Evolutionary conservation across 2,329 filamentous ascomycete species (phyloP).

Genomic region (Aspergillus quadrilineatus): DNA sequence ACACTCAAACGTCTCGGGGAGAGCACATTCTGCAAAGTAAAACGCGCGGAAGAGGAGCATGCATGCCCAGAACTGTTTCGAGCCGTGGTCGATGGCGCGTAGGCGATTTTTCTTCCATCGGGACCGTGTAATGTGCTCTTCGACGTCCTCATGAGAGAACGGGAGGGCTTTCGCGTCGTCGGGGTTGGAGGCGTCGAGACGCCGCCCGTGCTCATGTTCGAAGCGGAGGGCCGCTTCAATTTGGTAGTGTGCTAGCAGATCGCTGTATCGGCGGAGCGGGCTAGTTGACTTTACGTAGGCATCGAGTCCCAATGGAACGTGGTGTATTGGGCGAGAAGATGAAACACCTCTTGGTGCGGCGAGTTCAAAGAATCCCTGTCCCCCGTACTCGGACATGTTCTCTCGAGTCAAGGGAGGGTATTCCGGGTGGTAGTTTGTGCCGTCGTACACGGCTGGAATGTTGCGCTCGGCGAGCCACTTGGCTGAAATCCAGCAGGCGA

Average conservation of each 20-base stretch:
- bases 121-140: conserved; percentile 48
- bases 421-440: conserved; percentile 41
- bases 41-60: conserved; percentile 59
- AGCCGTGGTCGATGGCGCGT: conserved; percentile 38
- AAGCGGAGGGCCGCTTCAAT: conserved; percentile 61
- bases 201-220: conserved; percentile 49
- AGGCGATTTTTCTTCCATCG: conserved; percentile 44
- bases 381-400: conserved; percentile 44
- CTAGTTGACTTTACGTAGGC: conserved; percentile 60
- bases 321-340: conserved; percentile 49
- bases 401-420: conserved; percentile 39
- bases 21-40: conserved; percentile 52
- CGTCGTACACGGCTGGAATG: conserved; percentile 38
- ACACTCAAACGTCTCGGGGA: conserved; percentile 51
- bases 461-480: conserved; percentile 38
- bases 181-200: conserved; percentile 34
- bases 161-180: conserved; percentile 43
- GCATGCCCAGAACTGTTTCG: conserved; percentile 50
- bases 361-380: conserved; percentile 38
- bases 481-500: conserved; percentile 46
- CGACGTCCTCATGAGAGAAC: conserved; percentile 50
- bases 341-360: conserved; percentile 42
- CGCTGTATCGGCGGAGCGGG: conserved; percentile 60
- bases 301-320: conserved; percentile 53
- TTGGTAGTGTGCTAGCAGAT: conserved; percentile 64